These are phyloP conservation scores for Solanum chilense DNA, from an alignment of 257 asterid species.

Conservation along the genomic window DNA sequence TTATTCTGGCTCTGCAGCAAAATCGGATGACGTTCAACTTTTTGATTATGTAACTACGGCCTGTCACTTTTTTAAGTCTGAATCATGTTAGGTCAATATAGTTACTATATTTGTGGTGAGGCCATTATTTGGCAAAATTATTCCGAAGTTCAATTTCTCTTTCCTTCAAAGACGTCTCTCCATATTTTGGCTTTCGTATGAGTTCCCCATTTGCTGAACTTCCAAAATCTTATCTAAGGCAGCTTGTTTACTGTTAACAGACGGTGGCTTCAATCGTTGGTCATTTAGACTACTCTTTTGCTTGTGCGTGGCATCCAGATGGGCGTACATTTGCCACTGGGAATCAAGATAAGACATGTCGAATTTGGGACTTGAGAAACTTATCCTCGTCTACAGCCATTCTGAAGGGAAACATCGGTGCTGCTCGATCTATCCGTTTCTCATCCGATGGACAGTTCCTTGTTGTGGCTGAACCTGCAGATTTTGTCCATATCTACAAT, in stretches of 20 bases:
- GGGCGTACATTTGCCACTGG: constrained; percentile 63
- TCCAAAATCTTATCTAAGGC: neutral
- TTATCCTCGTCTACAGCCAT: constrained; percentile 24
- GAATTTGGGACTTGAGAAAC: constrained; percentile 66
- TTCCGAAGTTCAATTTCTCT: neutral
- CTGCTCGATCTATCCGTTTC: constrained; percentile 56
- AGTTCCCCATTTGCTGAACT: neutral
- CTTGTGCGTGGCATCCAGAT: constrained; percentile 69
- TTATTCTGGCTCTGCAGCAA: neutral
- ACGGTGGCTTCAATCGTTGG: constrained; percentile 44
- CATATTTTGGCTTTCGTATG: neutral
- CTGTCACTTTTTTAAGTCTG: neutral
- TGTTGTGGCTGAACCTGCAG: constrained; percentile 65
- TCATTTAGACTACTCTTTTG: constrained; percentile 65
- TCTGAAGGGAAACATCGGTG: constrained; percentile 59
- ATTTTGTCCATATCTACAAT: constrained; percentile 58
- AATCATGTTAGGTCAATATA: neutral
- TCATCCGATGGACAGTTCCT: constrained; percentile 57
- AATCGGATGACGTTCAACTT: neutral
- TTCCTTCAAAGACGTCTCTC: neutral
- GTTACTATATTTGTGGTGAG: neutral
- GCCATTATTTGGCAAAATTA: neutral
- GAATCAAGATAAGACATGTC: constrained; percentile 70
- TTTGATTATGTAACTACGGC: neutral
- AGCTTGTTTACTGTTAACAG: constrained; percentile 14